phyloP scores from a whole-genome alignment of 208 protist genomes.

The Leishmania martiniquensis region DNA sequence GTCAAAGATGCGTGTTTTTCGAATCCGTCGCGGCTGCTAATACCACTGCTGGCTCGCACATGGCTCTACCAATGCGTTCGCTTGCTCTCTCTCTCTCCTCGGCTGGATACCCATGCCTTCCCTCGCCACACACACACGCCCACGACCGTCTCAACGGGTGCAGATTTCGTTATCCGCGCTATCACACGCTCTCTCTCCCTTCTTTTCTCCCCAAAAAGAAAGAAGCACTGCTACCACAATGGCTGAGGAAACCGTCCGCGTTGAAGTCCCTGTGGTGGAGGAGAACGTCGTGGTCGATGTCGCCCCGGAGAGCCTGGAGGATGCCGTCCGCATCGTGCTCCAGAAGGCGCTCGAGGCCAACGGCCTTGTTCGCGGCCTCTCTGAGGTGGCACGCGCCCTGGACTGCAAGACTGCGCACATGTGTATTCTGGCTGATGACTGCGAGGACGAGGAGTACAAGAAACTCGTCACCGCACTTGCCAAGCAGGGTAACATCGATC shows the following conservation, averaged over 20 bases:
- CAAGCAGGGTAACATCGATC: slow-evolving; percentile 83
- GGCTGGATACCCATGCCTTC: not conserved
- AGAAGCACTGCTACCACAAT: slow-evolving; percentile 43
- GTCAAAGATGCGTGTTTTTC: not conserved
- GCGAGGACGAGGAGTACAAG: slow-evolving; percentile 94
- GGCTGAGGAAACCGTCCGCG: slow-evolving; percentile 84
- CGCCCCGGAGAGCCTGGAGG: slow-evolving; percentile 76
- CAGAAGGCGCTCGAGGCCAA: slow-evolving; percentile 86
- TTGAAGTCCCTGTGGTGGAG: slow-evolving; percentile 68
- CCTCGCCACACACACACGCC: not conserved
- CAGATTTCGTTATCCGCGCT: slow-evolving; percentile 35
- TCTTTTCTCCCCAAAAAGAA: slow-evolving; percentile 24
- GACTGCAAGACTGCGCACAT: slow-evolving; percentile 87
- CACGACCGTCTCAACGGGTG: slow-evolving; percentile 4
- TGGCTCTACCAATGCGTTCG: not conserved
- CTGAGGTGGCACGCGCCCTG: slow-evolving; percentile 84
- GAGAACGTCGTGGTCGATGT: slow-evolving; percentile 58
- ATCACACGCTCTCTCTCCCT: slow-evolving; percentile 2
- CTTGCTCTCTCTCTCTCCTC: not conserved
- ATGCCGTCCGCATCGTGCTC: slow-evolving; percentile 89
- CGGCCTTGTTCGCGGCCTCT: slow-evolving; percentile 89
- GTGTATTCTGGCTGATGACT: slow-evolving; percentile 91
- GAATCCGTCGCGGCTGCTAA: not conserved
- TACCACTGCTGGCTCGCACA: not conserved
- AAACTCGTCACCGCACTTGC: slow-evolving; percentile 87